These are phyloP conservation scores for Podila epicladia DNA, from an alignment of 192 early-diverging fungal genomes.

Conservation along the genomic window DNA sequence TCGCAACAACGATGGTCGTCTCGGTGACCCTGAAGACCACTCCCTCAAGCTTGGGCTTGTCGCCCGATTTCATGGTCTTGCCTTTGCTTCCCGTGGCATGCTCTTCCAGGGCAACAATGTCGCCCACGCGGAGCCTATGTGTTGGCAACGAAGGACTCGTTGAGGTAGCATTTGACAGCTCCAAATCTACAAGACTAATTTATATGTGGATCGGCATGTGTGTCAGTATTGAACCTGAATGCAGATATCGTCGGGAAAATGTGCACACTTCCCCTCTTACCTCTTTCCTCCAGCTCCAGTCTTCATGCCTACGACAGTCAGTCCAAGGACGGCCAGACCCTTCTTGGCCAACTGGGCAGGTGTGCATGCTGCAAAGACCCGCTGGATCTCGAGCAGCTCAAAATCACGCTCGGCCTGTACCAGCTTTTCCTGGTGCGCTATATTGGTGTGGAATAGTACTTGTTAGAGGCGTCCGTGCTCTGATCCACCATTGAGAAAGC, in stretches of 20 bases:
- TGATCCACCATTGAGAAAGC: neutral
- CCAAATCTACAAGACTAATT: slow-evolving; percentile 67
- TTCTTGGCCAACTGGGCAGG: slow-evolving; percentile 72
- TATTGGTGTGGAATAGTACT: neutral
- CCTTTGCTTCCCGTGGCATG: slow-evolving; percentile 52
- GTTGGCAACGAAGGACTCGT: slow-evolving; percentile 60
- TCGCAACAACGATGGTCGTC: slow-evolving; percentile 67
- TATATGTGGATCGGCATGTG: too few species aligned
- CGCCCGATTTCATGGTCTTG: slow-evolving; percentile 53
- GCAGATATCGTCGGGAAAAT: too few species aligned
- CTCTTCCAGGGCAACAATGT: slow-evolving; percentile 76
- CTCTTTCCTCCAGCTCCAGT: slow-evolving; percentile 77
- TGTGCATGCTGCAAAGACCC: slow-evolving; percentile 56
- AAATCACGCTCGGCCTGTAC: slow-evolving; percentile 65
- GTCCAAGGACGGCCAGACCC: slow-evolving; percentile 69
- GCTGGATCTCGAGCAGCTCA: slow-evolving; percentile 55
- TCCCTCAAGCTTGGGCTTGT: slow-evolving; percentile 53
- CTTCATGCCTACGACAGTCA: slow-evolving; percentile 67
- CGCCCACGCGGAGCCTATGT: slow-evolving; percentile 70
- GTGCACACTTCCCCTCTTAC: slow-evolving; percentile 14
- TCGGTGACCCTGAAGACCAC: slow-evolving; percentile 68
- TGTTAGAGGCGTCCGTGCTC: too few species aligned
- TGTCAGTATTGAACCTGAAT: too few species aligned
- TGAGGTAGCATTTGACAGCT: slow-evolving; percentile 64
- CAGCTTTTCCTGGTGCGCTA: slow-evolving; percentile 62